Conservation (phyloP, 192 early-diverging fungal species). For the Coemansia sp. region DNA sequence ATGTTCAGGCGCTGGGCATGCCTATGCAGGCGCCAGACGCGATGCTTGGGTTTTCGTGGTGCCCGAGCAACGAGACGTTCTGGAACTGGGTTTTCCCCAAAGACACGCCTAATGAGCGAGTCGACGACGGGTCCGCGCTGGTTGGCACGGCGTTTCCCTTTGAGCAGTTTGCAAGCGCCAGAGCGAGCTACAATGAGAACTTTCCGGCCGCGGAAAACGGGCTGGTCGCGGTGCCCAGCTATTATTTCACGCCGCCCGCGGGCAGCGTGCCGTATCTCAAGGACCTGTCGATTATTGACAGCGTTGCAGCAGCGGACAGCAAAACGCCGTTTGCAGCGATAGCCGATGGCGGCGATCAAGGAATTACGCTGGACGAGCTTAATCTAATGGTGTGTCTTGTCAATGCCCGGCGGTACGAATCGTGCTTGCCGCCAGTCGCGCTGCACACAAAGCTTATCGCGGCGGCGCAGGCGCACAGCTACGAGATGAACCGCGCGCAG, state of each 20-base stretch:
- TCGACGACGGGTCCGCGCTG: constrained; percentile 1
- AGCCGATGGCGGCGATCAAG: constrained; percentile 18
- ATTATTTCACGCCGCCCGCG: constrained; percentile 29
- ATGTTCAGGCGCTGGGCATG: constrained; percentile 41
- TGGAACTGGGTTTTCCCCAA: constrained; percentile 44
- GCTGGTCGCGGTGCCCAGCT: constrained; percentile 10
- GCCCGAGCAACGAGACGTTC: constrained; percentile 44
- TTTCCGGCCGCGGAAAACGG: constrained; percentile 16
- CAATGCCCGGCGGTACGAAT: constrained; percentile 39
- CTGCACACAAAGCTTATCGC: constrained; percentile 32
- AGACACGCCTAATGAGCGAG: neutral
- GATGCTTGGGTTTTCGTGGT: constrained; percentile 16
- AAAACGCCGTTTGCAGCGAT: constrained; percentile 25
- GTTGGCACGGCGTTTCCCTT: constrained; percentile 19
- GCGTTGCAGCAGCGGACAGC: constrained; percentile 16
- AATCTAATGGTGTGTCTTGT: constrained; percentile 38
- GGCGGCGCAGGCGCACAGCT: constrained; percentile 46
- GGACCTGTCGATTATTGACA: constrained; percentile 9
- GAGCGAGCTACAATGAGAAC: neutral
- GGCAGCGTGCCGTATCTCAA: constrained; percentile 35
- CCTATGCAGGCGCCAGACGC: constrained; percentile 6
- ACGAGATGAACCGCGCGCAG: constrained; percentile 40
- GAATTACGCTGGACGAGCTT: constrained; percentile 38
- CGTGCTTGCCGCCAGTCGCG: constrained; percentile 38
- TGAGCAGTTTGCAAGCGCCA: constrained; percentile 6